These are phyloP conservation scores for Cordyceps farinosa DNA, from an alignment of 2,329 filamentous ascomycete species.

Conservation along the genomic window DNA sequence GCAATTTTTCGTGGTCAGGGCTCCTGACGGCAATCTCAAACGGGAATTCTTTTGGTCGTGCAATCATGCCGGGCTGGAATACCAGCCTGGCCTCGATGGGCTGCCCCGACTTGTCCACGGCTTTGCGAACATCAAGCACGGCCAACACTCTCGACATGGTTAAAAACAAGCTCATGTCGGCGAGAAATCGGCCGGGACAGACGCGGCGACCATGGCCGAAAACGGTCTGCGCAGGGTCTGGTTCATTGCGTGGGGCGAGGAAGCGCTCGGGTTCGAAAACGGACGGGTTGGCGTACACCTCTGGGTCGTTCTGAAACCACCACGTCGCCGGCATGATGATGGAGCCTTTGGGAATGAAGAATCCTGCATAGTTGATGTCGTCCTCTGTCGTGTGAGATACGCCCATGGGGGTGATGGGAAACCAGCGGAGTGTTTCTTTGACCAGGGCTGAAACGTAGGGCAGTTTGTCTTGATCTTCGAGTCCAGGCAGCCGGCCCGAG, in stretches of 20 bases:
- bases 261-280: constrained; percentile 34
- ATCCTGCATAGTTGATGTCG: constrained; percentile 25
- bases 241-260: constrained; percentile 27
- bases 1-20: not conserved
- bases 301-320: constrained; percentile 59
- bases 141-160: constrained; percentile 41
- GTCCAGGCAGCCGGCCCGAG: constrained; percentile 21
- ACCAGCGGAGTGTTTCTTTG: constrained; percentile 32
- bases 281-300: constrained; percentile 52
- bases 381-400: constrained; percentile 37
- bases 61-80: not conserved
- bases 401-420: constrained; percentile 31
- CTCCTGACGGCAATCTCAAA: not conserved
- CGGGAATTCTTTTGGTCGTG: not conserved
- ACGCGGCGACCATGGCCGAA: constrained; percentile 37
- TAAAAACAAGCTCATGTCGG: constrained; percentile 31
- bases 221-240: constrained; percentile 25
- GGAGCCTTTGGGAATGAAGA: constrained; percentile 28
- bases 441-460: constrained; percentile 25
- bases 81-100: not conserved
- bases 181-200: constrained; percentile 34
- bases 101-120: not conserved
- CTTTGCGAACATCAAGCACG: constrained; percentile 35
- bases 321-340: constrained; percentile 26
- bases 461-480: constrained; percentile 22